Percentiles rank a stretch among this genome's conserved stretches.
Evolutionary conservation across 768 basidiomycete genomes (phyloP).

Genomic region (Rhodocollybia butyracea): DNA sequence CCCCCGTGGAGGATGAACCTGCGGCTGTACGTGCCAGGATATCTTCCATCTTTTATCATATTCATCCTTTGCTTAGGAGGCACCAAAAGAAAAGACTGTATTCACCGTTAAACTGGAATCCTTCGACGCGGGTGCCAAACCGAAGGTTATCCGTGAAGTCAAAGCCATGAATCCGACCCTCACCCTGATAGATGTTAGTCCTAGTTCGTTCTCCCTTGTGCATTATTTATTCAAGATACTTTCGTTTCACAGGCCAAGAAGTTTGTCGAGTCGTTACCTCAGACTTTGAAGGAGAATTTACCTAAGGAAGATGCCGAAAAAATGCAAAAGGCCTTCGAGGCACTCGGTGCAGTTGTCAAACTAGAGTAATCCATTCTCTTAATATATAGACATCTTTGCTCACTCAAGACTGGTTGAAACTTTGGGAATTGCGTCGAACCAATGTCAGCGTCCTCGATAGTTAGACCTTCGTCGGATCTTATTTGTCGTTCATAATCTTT

Average conservation of each 20-base stretch:
- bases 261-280: slow-evolving; percentile 94
- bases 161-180: slow-evolving; percentile 95
- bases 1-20: slow-evolving; percentile 59
- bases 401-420: no score
- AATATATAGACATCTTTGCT: slow-evolving; percentile 13
- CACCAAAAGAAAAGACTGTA: slow-evolving; percentile 97
- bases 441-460: no score
- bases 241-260: slow-evolving; percentile 82
- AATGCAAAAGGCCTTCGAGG: slow-evolving; percentile 86
- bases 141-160: slow-evolving; percentile 97
- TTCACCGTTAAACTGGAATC: slow-evolving; percentile 95
- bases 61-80: slow-evolving; percentile 51
- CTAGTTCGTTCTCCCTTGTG: slow-evolving; percentile 1
- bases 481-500: no score
- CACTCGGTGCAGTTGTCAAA: slow-evolving; percentile 81
- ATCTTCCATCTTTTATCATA: neutral
- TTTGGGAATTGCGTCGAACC: no score
- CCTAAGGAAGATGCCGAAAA: slow-evolving; percentile 98
- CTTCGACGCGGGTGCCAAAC: slow-evolving; percentile 88
- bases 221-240: neutral
- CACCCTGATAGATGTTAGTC: slow-evolving; percentile 91
- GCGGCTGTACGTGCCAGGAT: slow-evolving; percentile 50
- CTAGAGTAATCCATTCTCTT: slow-evolving; percentile 58
- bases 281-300: slow-evolving; percentile 90
- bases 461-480: no score